phyloP scores from a whole-genome alignment of 148 eudicot species.

The Arbutus unedo region DNA sequence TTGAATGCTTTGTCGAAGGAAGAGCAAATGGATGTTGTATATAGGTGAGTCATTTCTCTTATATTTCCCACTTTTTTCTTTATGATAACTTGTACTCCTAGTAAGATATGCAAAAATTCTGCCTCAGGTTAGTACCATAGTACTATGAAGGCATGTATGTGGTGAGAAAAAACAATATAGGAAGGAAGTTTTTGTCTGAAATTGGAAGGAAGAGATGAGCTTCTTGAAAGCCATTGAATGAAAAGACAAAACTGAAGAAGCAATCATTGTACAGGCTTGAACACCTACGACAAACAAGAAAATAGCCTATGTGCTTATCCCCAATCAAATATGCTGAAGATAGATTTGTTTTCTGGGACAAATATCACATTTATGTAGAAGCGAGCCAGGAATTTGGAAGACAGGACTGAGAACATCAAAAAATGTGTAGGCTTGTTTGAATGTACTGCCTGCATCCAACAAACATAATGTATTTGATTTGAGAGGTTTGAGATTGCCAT shows the following conservation, averaged over 20 bases:
- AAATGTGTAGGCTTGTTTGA: background rate
- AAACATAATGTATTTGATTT: background rate
- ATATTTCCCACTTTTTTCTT: background rate
- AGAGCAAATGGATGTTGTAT: slow-evolving; percentile 89
- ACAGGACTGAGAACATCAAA: background rate
- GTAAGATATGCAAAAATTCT: background rate
- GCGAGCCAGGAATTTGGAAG: background rate
- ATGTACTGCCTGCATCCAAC: background rate
- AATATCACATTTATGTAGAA: background rate
- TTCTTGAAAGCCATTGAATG: background rate
- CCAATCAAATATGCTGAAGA: background rate
- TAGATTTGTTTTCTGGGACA: slow-evolving; percentile 1
- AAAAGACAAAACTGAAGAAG: background rate
- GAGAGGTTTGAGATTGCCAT: background rate
- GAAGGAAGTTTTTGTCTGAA: background rate
- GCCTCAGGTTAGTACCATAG: background rate
- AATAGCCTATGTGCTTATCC: background rate
- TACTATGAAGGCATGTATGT: background rate
- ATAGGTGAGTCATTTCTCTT: slow-evolving; percentile 42
- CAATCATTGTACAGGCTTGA: background rate
- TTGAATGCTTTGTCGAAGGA: slow-evolving; percentile 70
- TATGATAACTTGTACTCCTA: background rate
- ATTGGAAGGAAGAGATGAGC: background rate
- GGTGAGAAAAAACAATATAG: background rate
- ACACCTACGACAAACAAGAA: background rate